Percentiles rank a stretch among this genome's conserved stretches.
These are phyloP conservation scores for Ganoderma lingzhi DNA, from an alignment of 1,284 basidiomycete species.

Conservation along the genomic window DNA sequence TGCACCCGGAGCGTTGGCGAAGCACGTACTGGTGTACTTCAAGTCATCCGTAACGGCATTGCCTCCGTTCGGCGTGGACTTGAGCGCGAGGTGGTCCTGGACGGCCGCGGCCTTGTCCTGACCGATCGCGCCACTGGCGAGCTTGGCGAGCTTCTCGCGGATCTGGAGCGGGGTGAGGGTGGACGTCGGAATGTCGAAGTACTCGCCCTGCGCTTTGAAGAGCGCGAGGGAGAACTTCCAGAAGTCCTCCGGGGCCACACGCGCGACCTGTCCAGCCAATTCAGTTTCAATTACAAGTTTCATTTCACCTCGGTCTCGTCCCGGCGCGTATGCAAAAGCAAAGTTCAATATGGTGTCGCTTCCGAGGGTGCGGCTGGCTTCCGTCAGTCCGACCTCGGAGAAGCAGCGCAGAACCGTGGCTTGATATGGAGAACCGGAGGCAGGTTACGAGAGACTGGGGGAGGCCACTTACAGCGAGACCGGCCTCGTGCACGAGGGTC, in stretches of 20 bases:
- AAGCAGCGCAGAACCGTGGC: neutral
- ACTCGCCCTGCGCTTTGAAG: conserved; percentile 79
- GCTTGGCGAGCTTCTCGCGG: conserved; percentile 74
- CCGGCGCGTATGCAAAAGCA: neutral
- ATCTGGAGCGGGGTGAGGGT: conserved; percentile 77
- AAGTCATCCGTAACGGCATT: conserved; percentile 82
- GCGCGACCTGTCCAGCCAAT: conserved; percentile 55
- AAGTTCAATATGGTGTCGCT: neutral
- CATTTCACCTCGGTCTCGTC: neutral
- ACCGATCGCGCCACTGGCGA: conserved; percentile 62
- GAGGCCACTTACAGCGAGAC: conserved; percentile 68
- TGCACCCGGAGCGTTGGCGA: neutral
- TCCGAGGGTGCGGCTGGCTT: neutral
- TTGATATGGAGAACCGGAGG: neutral
- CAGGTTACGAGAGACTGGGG: neutral
- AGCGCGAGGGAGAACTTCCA: conserved; percentile 82
- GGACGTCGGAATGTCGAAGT: conserved; percentile 82
- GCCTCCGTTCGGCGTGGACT: conserved; percentile 77
- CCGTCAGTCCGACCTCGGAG: neutral
- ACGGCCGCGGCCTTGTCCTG: conserved; percentile 57
- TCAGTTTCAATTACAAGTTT: neutral
- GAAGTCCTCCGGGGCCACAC: conserved; percentile 77
- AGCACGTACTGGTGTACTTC: conserved; percentile 78
- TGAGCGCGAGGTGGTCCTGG: conserved; percentile 70
- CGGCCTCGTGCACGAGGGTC: conserved; percentile 83